phyloP scores from a whole-genome alignment of 2,329 filamentous ascomycete genomes.

The Bipolaris cookei region DNA sequence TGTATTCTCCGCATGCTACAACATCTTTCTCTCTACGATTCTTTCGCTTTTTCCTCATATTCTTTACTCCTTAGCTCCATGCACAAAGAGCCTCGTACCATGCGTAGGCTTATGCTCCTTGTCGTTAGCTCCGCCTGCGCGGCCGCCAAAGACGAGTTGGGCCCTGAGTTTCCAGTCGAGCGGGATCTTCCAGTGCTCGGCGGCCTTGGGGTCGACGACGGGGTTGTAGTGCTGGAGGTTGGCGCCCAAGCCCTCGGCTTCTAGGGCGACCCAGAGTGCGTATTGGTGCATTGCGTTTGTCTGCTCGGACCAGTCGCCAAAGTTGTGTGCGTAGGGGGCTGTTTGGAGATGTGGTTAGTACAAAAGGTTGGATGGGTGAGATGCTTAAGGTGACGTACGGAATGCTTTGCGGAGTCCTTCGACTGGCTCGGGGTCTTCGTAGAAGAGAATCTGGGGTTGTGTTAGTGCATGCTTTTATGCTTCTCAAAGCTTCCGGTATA shows the following conservation, averaged over 20 bases:
- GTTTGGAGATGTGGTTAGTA: neutral
- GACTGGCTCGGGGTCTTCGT: conserved; percentile 75
- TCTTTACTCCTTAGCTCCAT: conserved; percentile 41
- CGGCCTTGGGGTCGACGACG: conserved; percentile 75
- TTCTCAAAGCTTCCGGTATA: neutral
- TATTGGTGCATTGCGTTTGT: conserved; percentile 83
- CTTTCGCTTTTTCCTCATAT: neutral
- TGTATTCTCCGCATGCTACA: neutral
- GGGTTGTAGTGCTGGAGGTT: conserved; percentile 97
- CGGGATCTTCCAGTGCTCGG: conserved; percentile 72
- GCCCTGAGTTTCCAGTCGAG: conserved; percentile 76
- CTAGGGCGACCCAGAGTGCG: conserved; percentile 79
- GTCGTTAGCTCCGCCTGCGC: conserved; percentile 61
- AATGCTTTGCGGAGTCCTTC: conserved; percentile 71
- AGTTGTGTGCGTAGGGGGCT: conserved; percentile 76
- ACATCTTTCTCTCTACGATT: neutral
- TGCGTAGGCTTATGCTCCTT: conserved; percentile 71
- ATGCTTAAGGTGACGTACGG: conserved; percentile 27
- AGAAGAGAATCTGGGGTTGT: conserved; percentile 73
- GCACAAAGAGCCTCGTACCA: conserved; percentile 61
- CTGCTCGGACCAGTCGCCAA: conserved; percentile 78
- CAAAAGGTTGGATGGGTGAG: neutral
- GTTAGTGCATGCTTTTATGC: conserved; percentile 11
- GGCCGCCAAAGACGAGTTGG: conserved; percentile 82
- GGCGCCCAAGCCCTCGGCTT: conserved; percentile 81